Evolutionary conservation across 2,329 filamentous ascomycete genomes (phyloP).

Genomic region (Pezicula rhizophila): DNA sequence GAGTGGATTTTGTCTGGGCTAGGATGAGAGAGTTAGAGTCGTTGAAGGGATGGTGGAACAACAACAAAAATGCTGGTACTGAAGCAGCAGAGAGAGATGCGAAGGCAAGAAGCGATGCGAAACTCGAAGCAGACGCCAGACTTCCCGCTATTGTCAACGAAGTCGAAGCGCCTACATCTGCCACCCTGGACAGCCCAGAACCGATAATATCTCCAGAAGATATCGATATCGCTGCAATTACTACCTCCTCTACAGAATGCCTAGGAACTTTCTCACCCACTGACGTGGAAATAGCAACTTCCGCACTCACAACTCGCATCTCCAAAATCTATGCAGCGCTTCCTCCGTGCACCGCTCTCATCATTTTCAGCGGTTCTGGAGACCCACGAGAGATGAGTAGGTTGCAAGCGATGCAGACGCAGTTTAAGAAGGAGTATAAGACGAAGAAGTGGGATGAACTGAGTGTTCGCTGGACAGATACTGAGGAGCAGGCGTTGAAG

Average conservation of each 20-base stretch:
- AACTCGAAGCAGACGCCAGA: background rate
- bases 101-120: slow-evolving; percentile 2
- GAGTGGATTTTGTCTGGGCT: slow-evolving; percentile 62
- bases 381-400: slow-evolving; percentile 62
- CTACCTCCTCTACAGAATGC: slow-evolving; percentile 4
- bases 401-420: slow-evolving; percentile 52
- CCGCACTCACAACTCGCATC: slow-evolving; percentile 37
- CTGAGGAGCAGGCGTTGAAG: slow-evolving; percentile 56
- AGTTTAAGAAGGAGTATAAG: slow-evolving; percentile 60
- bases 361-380: slow-evolving; percentile 61
- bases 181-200: background rate
- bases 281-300: slow-evolving; percentile 7
- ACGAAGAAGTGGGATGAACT: slow-evolving; percentile 62
- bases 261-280: slow-evolving; percentile 4
- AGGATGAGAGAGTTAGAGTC: slow-evolving; percentile 61
- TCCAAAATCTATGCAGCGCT: slow-evolving; percentile 49
- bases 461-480: slow-evolving; percentile 62
- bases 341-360: slow-evolving; percentile 58
- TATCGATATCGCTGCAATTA: background rate
- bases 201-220: background rate
- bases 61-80: slow-evolving; percentile 32
- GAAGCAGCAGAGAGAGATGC: slow-evolving; percentile 6
- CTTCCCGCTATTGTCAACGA: background rate
- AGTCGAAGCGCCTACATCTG: background rate
- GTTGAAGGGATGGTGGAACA: slow-evolving; percentile 62